Base-by-base conservation (phyloP, 106 monocot species). In the Agapanthus africanus region DNA sequence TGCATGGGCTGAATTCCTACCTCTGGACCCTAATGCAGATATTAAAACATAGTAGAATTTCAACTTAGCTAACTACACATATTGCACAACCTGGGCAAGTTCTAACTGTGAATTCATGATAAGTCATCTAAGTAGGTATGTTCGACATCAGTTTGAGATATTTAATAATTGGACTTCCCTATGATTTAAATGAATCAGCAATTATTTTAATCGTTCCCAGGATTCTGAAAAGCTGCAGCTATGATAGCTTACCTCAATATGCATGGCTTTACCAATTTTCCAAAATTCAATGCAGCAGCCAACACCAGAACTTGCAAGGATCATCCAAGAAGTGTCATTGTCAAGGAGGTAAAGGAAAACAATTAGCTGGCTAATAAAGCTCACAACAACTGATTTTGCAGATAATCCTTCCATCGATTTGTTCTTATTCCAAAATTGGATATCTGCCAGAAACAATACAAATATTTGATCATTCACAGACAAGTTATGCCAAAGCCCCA, bases 181-280 rank as follows among this genome's bases (percentile, higher is more conserved):
- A 30, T 21, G 63, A 37, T 38, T 38, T 3, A 36, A 63, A 22
- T 37, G 37, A 3, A n/a, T 11, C 8, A 11, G 23, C 21, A 10
- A 34, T 16, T 35, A 62, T 11, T 35, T 62, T 19, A 1, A 38
- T 63, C 37, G n/a, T 37, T 37, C 38, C 30, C 63, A 38, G n/a
- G 1, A 38, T 28, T 30, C 30, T 11, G 8, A 18, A 35, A 66
- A 66, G 41, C 13, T 41, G 6, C 5, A 42, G 35, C 60, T 35
- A 61, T 0, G 19, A 39, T 66, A 42, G 25, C 59, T 51, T 88
- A 86, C 95, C 88, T 87, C 95, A 51, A 97, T 78, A 64, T 97
- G 95, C 95, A 97, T 97, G 27, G 95, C 95, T 81, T 97, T 97
- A 59, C 95, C 95, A 63, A 97, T 97, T 79, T 97, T 97, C 95